These are phyloP conservation scores for Paracamarosporium sp. DNA, from an alignment of 2,329 filamentous ascomycete genomes.

Conservation along the genomic window DNA sequence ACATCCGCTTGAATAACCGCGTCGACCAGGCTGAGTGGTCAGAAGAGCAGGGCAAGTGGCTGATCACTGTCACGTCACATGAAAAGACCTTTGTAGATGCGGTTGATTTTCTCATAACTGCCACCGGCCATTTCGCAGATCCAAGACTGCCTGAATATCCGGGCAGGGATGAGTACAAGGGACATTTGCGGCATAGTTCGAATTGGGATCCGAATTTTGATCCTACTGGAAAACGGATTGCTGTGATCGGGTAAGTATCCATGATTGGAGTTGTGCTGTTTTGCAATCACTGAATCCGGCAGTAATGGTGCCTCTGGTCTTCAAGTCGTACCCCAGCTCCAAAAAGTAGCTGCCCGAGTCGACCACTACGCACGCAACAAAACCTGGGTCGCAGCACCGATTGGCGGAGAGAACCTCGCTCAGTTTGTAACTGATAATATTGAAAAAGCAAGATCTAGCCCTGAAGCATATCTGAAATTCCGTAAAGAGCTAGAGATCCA, in stretches of 20 bases:
- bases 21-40: conserved; percentile 44
- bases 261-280: not conserved
- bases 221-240: conserved; percentile 55
- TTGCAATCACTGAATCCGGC: not conserved
- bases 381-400: conserved; percentile 63
- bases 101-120: conserved; percentile 36
- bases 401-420: conserved; percentile 60
- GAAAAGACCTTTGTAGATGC: conserved; percentile 37
- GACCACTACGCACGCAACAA: conserved; percentile 64
- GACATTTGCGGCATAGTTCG: conserved; percentile 16
- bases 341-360: conserved; percentile 58
- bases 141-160: conserved; percentile 8
- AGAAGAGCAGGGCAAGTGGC: conserved; percentile 63
- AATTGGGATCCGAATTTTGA: conserved; percentile 46
- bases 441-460: conserved; percentile 28
- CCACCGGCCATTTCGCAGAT: conserved; percentile 15
- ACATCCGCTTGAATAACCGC: conserved; percentile 39
- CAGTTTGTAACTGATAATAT: conserved; percentile 57
- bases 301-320: conserved; percentile 65
- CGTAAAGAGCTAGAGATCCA: conserved; percentile 49
- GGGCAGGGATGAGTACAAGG: conserved; percentile 15
- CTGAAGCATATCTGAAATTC: conserved; percentile 61
- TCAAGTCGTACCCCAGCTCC: conserved; percentile 65
- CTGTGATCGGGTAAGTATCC: conserved; percentile 29
- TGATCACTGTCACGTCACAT: conserved; percentile 64